These are phyloP conservation scores for Fraxinus pennsylvanica DNA, from an alignment of 257 asterid genomes.

Conservation along the genomic window DNA sequence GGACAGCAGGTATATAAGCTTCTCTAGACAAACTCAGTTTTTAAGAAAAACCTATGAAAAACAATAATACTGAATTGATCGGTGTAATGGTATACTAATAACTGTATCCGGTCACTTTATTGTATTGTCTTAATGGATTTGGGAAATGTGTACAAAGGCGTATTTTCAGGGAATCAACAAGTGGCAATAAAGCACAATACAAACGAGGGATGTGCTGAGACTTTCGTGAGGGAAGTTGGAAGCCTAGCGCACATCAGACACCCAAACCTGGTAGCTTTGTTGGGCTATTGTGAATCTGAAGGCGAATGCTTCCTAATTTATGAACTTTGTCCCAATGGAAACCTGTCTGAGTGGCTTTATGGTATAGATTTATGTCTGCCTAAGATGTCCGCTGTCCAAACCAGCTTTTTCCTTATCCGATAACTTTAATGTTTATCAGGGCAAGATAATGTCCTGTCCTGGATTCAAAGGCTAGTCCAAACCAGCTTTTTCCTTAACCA, in stretches of 20 bases:
- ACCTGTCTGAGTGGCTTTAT: constrained; percentile 35
- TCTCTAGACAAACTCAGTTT: too few species aligned
- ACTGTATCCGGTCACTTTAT: too few species aligned
- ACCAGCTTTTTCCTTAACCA: constrained; percentile 32
- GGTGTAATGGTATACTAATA: too few species aligned
- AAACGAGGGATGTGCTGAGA: constrained; percentile 29
- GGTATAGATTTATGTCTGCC: constrained; percentile 28
- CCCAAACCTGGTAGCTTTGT: constrained; percentile 34
- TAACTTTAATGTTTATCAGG: too few species aligned
- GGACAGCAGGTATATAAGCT: too few species aligned
- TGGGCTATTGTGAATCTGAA: constrained; percentile 26
- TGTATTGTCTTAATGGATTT: background rate
- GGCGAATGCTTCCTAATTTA: constrained; percentile 30
- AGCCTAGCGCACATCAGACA: constrained; percentile 31
- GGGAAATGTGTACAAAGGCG: constrained; percentile 34
- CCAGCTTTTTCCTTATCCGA: constrained; percentile 31
- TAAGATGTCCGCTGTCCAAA: constrained; percentile 27
- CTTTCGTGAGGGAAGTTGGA: constrained; percentile 35
- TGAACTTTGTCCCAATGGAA: constrained; percentile 36
- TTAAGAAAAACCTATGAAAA: too few species aligned
- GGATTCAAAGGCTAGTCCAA: constrained; percentile 12
- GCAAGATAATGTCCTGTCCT: too few species aligned
- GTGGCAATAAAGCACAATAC: constrained; percentile 33
- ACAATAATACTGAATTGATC: too few species aligned
- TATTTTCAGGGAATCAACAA: constrained; percentile 19